Evolutionary conservation across 1,139 yeast genomes (phyloP), one percentile per base, ranked within the genome.

Genomic region (Debaryomyces psychrophilus): DNA sequence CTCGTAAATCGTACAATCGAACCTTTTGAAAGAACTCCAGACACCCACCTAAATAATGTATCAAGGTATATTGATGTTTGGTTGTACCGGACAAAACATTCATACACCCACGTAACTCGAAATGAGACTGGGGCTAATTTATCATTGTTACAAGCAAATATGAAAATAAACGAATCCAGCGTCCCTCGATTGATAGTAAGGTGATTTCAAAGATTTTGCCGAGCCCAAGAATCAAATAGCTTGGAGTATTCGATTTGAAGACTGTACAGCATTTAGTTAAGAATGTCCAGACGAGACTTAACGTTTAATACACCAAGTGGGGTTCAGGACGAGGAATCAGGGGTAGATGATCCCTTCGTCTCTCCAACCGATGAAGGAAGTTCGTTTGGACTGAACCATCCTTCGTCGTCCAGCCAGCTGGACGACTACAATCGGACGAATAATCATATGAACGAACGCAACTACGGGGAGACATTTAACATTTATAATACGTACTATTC

Each of bases 201-300:
- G n/a, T 20, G 9, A 29, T 11, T 29, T 15, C n/a, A 29, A 11
- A 15, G 20, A 8, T 14, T 29, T 14, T 15, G 14, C 11, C 6
- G 33, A 29, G 4, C 2, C 4, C 8, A 8, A 29, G 33, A 29
- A 4, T 7, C 17, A 12, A 18, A 14, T 23, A 12, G 15, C 9
- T 17, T 14, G 26, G n/a, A n/a, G 3, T 23, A 18, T 23, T 23
- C 12, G 18, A 15, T 12, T 22, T 20, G 23, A 12, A n/a, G 15
- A 2, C 7, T 17, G 12, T 14, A 36, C 14, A 11, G 6, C n/a
- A 36, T 8, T 20, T 27, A 12, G 15, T 28, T 15, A 20, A 28
- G 22, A 28, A 67, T 67, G 70, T 62, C 71, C 22, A 68, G 65
- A 40, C 62, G 75, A 55, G 71, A 70, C 56, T 60, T 70, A 47